A percentile compares a stretch with the other conserved stretches of the same genome.
phyloP scores from a whole-genome alignment of 75 land plant genomes.

The Cupressus sempervirens region DNA sequence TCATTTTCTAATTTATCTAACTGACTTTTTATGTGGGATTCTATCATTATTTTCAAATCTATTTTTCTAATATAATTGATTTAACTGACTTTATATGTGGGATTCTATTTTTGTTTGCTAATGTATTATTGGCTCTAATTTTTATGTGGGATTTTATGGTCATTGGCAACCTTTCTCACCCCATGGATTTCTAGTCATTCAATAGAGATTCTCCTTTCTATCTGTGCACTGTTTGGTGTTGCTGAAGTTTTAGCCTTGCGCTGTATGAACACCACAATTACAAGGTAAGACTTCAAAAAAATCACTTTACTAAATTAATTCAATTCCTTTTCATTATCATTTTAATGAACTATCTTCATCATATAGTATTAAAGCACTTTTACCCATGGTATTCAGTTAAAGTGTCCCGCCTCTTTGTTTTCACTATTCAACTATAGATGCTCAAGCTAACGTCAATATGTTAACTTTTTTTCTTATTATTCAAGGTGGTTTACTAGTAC shows the following conservation, averaged over 20 bases:
- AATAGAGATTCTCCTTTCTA: constrained; percentile 51
- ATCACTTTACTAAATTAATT: neutral
- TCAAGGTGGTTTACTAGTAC: constrained; percentile 85
- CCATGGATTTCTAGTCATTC: constrained; percentile 95
- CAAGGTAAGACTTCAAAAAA: constrained; percentile 43
- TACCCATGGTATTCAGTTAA: too few relatives aligned
- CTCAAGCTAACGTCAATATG: neutral
- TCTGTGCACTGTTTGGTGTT: constrained; percentile 81
- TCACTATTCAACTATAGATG: neutral
- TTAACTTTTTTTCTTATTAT: neutral
- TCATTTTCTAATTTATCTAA: too few relatives aligned
- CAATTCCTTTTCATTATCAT: neutral
- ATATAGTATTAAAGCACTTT: too few relatives aligned
- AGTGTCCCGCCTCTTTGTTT: too few relatives aligned
- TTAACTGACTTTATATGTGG: too few relatives aligned
- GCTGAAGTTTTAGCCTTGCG: constrained; percentile 96
- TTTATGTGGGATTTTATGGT: too few relatives aligned
- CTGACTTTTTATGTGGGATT: too few relatives aligned
- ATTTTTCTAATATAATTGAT: too few relatives aligned
- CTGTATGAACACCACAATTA: constrained; percentile 82
- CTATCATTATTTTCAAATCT: too few relatives aligned
- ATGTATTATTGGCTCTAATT: too few relatives aligned
- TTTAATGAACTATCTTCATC: neutral
- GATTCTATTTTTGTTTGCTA: too few relatives aligned
- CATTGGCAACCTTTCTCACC: constrained; percentile 75